Evolutionary conservation across 2,329 filamentous ascomycete species (phyloP).

Genomic region (Colletotrichum eremochloae): DNA sequence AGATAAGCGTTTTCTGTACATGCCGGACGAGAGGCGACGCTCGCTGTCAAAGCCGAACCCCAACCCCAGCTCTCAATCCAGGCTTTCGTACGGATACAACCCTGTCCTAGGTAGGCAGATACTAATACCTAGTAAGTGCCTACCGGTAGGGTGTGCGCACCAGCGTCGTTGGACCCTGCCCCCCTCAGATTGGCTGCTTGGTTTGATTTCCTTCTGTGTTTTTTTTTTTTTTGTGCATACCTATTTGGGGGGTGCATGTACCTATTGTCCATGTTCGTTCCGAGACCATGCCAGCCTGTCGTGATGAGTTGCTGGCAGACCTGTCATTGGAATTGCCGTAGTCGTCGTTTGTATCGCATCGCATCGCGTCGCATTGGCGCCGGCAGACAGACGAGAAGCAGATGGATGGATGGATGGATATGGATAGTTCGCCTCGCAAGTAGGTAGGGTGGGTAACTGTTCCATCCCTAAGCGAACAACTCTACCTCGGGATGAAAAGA

Average conservation of each 20-base stretch:
- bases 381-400: not conserved
- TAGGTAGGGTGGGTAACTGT: not conserved
- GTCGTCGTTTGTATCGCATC: not conserved
- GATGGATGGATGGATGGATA: not conserved
- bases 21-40: not conserved
- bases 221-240: not conserved
- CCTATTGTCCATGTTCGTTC: not conserved
- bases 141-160: not conserved
- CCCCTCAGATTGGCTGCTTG: not conserved
- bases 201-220: not conserved
- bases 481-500: not conserved
- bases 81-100: not conserved
- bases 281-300: not conserved
- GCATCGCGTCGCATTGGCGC: not conserved
- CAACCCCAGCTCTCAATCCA: not conserved
- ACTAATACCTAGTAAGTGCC: not conserved
- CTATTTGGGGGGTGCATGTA: not conserved
- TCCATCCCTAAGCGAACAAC: not conserved
- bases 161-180: too few relatives aligned
- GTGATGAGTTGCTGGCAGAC: not conserved
- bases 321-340: not conserved
- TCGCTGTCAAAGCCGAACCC: not conserved
- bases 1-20: not conserved
- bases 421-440: not conserved
- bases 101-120: not conserved